Evolutionary conservation across 495 filamentous ascomycete species (phyloP).

Genomic region (Aspergillus panamensis): DNA sequence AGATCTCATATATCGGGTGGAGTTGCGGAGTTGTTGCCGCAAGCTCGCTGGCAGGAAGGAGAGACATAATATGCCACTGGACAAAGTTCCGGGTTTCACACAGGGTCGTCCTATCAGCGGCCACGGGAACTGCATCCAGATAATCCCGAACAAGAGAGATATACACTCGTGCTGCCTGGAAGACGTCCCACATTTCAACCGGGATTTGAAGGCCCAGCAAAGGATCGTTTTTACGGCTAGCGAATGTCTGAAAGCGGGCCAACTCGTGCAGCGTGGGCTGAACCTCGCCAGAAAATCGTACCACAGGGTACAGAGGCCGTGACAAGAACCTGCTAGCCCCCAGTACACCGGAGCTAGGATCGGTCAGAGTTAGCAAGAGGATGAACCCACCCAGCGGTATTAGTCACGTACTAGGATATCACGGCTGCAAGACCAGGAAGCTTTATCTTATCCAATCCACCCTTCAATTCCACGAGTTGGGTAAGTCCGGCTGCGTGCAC

Average conservation of each 20-base stretch:
- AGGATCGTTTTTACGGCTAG: neutral
- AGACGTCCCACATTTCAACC: neutral
- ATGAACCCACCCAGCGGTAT: neutral
- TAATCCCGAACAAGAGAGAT: neutral
- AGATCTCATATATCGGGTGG: neutral
- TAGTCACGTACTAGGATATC: conserved; percentile 1
- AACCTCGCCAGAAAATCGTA: neutral
- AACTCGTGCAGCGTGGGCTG: neutral
- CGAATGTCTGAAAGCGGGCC: neutral
- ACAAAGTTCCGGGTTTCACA: neutral
- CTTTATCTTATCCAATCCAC: neutral
- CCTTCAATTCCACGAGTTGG: neutral
- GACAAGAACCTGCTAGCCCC: neutral
- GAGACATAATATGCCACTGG: neutral
- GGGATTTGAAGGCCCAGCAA: neutral
- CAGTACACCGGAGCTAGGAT: neutral
- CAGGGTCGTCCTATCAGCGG: neutral
- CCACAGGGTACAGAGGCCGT: neutral
- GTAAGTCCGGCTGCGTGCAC: neutral
- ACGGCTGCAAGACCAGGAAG: neutral
- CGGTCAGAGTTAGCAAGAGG: neutral
- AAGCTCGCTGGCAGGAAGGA: neutral
- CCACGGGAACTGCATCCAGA: neutral
- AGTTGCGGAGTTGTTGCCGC: neutral
- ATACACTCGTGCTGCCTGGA: neutral